These are phyloP conservation scores for Collybiopsis confluens DNA, from an alignment of 768 basidiomycete genomes.

Conservation along the genomic window DNA sequence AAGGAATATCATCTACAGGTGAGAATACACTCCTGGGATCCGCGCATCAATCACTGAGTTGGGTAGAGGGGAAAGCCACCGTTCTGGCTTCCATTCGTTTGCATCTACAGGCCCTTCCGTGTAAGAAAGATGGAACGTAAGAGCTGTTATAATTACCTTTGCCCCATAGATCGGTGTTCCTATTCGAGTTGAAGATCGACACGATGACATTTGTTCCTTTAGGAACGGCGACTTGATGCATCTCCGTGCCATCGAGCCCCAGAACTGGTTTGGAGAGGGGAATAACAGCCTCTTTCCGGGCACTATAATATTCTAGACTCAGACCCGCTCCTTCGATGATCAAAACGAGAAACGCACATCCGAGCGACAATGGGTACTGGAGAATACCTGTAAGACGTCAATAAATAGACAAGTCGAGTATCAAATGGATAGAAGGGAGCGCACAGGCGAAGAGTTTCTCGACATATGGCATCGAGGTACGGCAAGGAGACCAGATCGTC, in stretches of 20 bases:
- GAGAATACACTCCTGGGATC: conserved; percentile 32
- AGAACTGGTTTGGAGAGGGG: conserved; percentile 31
- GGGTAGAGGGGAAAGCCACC: conserved; percentile 36
- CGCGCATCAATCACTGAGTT: conserved; percentile 25
- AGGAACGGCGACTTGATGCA: conserved; percentile 21
- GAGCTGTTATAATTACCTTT: not conserved
- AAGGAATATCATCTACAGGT: conserved; percentile 18
- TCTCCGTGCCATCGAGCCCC: conserved; percentile 22
- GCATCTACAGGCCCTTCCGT: conserved; percentile 22
- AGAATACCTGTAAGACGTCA: conserved; percentile 17
- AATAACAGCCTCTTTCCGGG: conserved; percentile 25
- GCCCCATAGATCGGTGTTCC: conserved; percentile 36
- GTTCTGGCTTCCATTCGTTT: conserved; percentile 40
- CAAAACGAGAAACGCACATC: conserved; percentile 17
- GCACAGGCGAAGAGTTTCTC: conserved; percentile 35
- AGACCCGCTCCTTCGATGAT: not conserved
- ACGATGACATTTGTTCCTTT: conserved; percentile 24
- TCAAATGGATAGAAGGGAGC: not conserved
- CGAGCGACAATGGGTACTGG: conserved; percentile 19
- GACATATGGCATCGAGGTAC: conserved; percentile 36
- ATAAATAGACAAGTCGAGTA: not conserved
- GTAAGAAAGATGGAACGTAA: not conserved
- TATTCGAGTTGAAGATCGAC: conserved; percentile 27
- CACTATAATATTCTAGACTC: conserved; percentile 16
- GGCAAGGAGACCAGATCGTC: conserved; percentile 33